Evolutionary conservation across 2,329 filamentous ascomycete species (phyloP), one percentile per base, ranked within the genome.

Genomic region (Thelonectria discophora): DNA sequence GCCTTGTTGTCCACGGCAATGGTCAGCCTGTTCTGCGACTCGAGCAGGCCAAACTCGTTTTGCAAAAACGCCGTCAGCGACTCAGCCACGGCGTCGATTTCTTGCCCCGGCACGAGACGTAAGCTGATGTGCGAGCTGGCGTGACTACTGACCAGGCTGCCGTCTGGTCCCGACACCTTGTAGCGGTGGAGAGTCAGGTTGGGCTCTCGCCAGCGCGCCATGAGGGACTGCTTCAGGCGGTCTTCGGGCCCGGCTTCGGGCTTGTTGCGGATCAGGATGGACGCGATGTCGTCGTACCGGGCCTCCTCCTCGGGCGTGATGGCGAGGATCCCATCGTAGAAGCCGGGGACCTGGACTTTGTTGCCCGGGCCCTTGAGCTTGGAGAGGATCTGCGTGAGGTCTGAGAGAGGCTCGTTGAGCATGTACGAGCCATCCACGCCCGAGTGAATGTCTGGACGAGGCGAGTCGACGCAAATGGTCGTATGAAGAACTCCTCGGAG

Each of bases 381-480:
- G 1, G 91, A 88, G 5, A 99, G 82, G 1, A 98, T 82, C 65
- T 91, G 85, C 3, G 96, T 94, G 1, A 99, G 83, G 75, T 99
- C 95, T 42, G 96, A 97, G 9, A 98, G 81, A 0, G 94, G 92
- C 74, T 99, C 95, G 62, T 97, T 92, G 62, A 95, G 87, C 78
- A 96, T 86, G 64, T 91, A 88, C 63, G 93, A 97, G 40, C 95
- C 95, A 72, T 98, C 94, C n/a, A 99, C 94, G 71, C 95, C 95
- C 63, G 93, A 97, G 77, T 99, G 95, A 2, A 97, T 85, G 76
- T 99, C 95, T 0, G 94, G 93, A 65, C 92, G 88, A 53, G 88
- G 87, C 59, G 93, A 96, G 66, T 96, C 90, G 24, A 99, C 88
- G 63, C 93, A 90, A 6, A 98, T 85, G 0, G 93, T 97, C 5